Percentiles rank a stretch among this genome's conserved stretches.
phyloP scores from a whole-genome alignment of 257 asterid genomes.

The Salvia miltiorrhiza region DNA sequence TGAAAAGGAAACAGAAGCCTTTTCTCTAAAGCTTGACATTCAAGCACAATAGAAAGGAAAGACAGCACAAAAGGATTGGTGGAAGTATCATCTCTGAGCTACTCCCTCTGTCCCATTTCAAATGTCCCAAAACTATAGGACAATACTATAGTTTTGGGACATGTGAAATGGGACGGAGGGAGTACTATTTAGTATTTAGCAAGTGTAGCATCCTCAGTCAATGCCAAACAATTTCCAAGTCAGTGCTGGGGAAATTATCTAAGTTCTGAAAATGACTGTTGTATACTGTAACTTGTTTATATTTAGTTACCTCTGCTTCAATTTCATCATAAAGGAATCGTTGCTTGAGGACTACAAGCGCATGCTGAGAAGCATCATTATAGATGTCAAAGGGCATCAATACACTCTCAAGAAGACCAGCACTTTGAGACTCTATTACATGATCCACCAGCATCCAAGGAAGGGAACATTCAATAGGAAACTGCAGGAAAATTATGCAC shows the following conservation, averaged over 20 bases:
- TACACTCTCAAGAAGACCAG: constrained; percentile 83
- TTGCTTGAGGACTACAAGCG: constrained; percentile 88
- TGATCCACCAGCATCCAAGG: constrained; percentile 99
- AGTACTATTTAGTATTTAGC: too few species aligned
- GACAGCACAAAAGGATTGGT: background rate
- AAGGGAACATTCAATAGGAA: constrained; percentile 98
- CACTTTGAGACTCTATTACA: constrained; percentile 68
- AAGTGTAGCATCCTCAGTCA: constrained; percentile 5
- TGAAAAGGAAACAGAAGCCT: constrained; percentile 28
- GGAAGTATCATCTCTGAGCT: background rate
- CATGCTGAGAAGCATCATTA: constrained; percentile 97
- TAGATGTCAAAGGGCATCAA: constrained; percentile 96
- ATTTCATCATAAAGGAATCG: constrained; percentile 97
- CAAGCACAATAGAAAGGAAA: background rate
- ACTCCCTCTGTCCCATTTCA: too few species aligned
- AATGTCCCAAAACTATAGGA: too few species aligned
- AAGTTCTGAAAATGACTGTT: constrained; percentile 8
- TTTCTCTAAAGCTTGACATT: constrained; percentile 10
- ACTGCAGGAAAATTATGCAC: constrained; percentile 47
- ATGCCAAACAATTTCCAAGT: constrained; percentile 5
- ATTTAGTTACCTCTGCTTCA: constrained; percentile 89
- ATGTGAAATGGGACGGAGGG: too few species aligned
- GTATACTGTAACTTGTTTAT: too few species aligned
- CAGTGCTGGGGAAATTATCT: constrained; percentile 8
- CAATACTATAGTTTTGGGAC: too few species aligned